These are phyloP conservation scores for Dunaliella primolecta DNA, from an alignment of 139 green algal genomes.

Conservation along the genomic window DNA sequence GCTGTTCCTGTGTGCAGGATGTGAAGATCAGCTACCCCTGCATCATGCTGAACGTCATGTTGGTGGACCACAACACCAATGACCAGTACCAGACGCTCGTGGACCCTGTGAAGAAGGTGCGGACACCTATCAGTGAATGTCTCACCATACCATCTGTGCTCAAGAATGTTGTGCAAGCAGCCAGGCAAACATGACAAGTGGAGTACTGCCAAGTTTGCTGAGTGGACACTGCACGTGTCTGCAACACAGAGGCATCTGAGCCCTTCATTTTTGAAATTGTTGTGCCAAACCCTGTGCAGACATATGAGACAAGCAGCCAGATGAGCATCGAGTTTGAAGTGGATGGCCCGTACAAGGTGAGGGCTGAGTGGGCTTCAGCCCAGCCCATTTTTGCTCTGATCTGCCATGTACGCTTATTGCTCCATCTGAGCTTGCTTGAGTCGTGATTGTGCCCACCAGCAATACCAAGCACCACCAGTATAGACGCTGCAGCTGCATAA, in stretches of 20 bases:
- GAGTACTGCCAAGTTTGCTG: too few species aligned
- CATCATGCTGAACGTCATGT: constrained; percentile 96
- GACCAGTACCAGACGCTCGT: constrained; percentile 81
- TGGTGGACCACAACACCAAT: constrained; percentile 94
- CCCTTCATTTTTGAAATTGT: too few species aligned
- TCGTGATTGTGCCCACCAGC: too few species aligned
- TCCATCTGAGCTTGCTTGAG: neutral
- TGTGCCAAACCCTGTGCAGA: neutral
- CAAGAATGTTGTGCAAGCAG: too few species aligned
- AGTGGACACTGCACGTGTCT: too few species aligned
- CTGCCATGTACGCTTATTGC: neutral
- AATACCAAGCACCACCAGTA: too few species aligned
- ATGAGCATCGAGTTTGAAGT: constrained; percentile 99
- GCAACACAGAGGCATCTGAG: too few species aligned
- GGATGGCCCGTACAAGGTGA: constrained; percentile 87
- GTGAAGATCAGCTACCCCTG: constrained; percentile 85
- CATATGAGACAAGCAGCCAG: constrained; percentile 76
- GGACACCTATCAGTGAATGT: too few species aligned
- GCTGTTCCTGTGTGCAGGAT: neutral
- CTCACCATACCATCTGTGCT: too few species aligned
- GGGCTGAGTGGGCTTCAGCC: neutral
- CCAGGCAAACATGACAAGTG: too few species aligned
- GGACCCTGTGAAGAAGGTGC: constrained; percentile 24
- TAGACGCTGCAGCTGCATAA: too few species aligned
- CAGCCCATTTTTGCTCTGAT: neutral